phyloP scores from a whole-genome alignment of 2,329 filamentous ascomycete genomes.

The Peltaster fructicola region DNA sequence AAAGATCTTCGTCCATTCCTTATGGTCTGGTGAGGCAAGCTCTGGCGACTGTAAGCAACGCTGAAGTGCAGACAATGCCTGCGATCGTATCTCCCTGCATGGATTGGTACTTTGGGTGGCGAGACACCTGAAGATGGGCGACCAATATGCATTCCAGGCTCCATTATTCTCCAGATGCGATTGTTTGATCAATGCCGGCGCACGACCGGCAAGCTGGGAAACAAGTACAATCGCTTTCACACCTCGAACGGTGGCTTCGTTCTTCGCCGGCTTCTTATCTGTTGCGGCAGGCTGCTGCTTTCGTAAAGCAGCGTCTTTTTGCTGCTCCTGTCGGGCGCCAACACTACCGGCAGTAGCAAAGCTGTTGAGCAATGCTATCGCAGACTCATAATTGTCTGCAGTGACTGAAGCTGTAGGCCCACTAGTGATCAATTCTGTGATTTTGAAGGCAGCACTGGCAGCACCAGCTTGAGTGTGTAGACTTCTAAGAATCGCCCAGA shows the following conservation, averaged over 20 bases:
- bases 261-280: slow-evolving; percentile 34
- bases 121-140: slow-evolving; percentile 77
- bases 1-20: slow-evolving; percentile 83
- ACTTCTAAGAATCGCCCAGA: slow-evolving; percentile 77
- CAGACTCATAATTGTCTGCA: slow-evolving; percentile 87
- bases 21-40: slow-evolving; percentile 64
- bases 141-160: slow-evolving; percentile 98
- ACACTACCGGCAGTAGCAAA: slow-evolving; percentile 73
- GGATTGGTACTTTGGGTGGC: slow-evolving; percentile 87
- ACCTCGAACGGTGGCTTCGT: slow-evolving; percentile 57
- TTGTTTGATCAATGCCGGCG: slow-evolving; percentile 75
- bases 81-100: slow-evolving; percentile 77
- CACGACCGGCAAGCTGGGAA: slow-evolving; percentile 62
- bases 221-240: slow-evolving; percentile 68
- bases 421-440: slow-evolving; percentile 64
- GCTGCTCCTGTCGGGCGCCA: slow-evolving; percentile 50
- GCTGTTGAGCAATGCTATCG: slow-evolving; percentile 67
- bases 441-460: slow-evolving; percentile 63
- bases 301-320: slow-evolving; percentile 21
- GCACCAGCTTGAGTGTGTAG: slow-evolving; percentile 49
- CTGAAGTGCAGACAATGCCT: slow-evolving; percentile 74
- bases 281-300: slow-evolving; percentile 9
- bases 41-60: slow-evolving; percentile 70
- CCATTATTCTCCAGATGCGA: slow-evolving; percentile 57
- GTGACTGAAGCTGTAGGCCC: slow-evolving; percentile 65